Base-by-base conservation (phyloP, 208 protist species). In the Trypanosoma congolense region DNA sequence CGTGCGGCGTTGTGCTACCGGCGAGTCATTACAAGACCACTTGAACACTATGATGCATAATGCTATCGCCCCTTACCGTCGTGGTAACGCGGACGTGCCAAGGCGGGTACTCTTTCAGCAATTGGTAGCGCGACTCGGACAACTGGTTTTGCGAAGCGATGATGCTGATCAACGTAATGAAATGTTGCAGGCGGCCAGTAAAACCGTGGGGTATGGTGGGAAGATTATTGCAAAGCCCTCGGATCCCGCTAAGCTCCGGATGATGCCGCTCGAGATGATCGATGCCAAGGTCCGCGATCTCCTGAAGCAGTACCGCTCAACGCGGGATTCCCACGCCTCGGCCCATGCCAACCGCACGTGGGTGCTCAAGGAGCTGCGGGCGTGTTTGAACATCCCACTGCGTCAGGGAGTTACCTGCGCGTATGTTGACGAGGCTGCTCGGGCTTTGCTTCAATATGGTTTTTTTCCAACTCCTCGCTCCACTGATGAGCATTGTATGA, bases 1-100 rank as follows among this genome's bases (percentile, higher is more conserved):
- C n/a, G 26, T 69, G 21, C 65, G 56, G 9, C 83, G 87, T 38
- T 85, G 79, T 45, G 79, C 76, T 4, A 35, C 54, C 25, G 87
- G 87, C 21, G 83, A 94, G 75, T 91, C 87, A 4, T 65, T 94
- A 67, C 81, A 87, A 71, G 80, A 89, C 67, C 87, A 94, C 62
- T 56, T 94, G 25, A 78, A 66, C 56, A 88, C 81, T 3, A 76
- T 94, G 51, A 47, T 92, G 35, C 83, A 94, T 72, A 94, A 75
- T 59, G 76, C 75, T 36, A 86, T 94, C 56, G 79, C 77, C 3
- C 87, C 87, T 12, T 91, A 90, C 67, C 81, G 84, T 28, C 80
- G 87, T 49, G 87, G 87, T 58, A 89, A 79, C 59, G 66, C 74
- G 0, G 87, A 94, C 43, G 42, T 80, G 3, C 83, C 87, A 10